Evolutionary conservation across 176 grass and related monocot species (phyloP).

Genomic region (Calamus simplicifolius): DNA sequence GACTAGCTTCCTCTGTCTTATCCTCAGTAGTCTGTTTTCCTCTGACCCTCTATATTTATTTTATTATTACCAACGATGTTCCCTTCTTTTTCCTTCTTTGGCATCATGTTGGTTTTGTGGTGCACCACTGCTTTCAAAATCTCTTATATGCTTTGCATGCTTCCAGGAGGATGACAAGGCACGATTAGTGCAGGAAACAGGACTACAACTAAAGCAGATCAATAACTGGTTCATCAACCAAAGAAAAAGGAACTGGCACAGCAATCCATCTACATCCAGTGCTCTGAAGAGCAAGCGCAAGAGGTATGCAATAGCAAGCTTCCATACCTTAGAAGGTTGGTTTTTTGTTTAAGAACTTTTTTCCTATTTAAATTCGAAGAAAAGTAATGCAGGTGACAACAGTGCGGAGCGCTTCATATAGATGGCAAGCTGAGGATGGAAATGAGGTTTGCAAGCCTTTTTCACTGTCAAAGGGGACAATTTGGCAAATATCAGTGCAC

Average conservation of each 20-base stretch:
- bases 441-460: not conserved
- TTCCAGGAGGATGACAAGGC: conserved; percentile 92
- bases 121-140: too few relatives aligned
- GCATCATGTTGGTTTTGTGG: too few relatives aligned
- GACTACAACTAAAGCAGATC: conserved; percentile 92
- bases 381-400: conserved; percentile 61
- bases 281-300: conserved; percentile 87
- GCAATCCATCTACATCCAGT: conserved; percentile 52
- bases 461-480: too few relatives aligned
- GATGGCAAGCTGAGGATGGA: not conserved
- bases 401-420: conserved; percentile 39
- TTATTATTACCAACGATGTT: too few relatives aligned
- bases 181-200: conserved; percentile 83
- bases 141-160: too few relatives aligned
- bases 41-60: too few relatives aligned
- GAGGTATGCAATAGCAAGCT: conserved; percentile 29
- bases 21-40: not conserved
- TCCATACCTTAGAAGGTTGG: not conserved
- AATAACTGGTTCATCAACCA: conserved; percentile 99
- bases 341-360: not conserved
- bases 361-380: conserved; percentile 30
- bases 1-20: not conserved
- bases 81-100: too few relatives aligned
- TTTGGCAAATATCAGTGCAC: too few relatives aligned
- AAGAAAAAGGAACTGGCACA: conserved; percentile 97